Conservation (phyloP, 1,284 basidiomycete genomes). For the Pyrrhoderma noxium region DNA sequence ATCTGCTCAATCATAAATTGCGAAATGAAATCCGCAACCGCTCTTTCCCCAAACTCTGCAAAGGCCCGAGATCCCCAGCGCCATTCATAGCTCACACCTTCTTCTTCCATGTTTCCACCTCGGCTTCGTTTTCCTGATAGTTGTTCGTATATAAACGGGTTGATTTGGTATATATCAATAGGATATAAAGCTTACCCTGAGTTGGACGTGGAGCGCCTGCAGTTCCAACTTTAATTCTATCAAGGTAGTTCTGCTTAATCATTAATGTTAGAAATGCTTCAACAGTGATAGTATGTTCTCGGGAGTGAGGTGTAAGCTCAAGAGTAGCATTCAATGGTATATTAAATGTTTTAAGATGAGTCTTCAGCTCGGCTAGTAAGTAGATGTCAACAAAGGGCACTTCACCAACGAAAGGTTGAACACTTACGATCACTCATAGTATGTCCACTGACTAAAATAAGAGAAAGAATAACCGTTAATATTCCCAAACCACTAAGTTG, state of each 20-base stretch:
- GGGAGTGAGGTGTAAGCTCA: constrained; percentile 41
- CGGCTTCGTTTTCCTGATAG: constrained; percentile 52
- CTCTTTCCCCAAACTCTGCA: constrained; percentile 64
- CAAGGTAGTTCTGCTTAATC: constrained; percentile 60
- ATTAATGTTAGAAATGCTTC: constrained; percentile 53
- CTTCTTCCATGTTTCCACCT: constrained; percentile 34
- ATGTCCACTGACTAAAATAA: constrained; percentile 65
- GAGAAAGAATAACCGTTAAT: constrained; percentile 60
- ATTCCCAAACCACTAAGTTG: constrained; percentile 57
- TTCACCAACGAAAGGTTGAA: not conserved
- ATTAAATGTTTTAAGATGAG: constrained; percentile 53
- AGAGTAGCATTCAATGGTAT: constrained; percentile 39
- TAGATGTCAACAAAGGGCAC: constrained; percentile 13
- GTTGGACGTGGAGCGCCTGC: constrained; percentile 9
- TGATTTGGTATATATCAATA: not conserved
- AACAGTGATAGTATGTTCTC: constrained; percentile 40
- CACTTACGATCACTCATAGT: constrained; percentile 56
- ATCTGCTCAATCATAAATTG: constrained; percentile 62
- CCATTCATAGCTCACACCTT: constrained; percentile 59
- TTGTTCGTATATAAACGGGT: too few species aligned
- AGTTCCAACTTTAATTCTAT: constrained; percentile 27
- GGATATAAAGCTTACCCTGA: constrained; percentile 6
- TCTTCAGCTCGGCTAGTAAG: constrained; percentile 48
- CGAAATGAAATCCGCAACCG: constrained; percentile 56
- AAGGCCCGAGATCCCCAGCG: constrained; percentile 71